Base-by-base conservation (phyloP, 1,284 basidiomycete species). In the Sutorius eximius region DNA sequence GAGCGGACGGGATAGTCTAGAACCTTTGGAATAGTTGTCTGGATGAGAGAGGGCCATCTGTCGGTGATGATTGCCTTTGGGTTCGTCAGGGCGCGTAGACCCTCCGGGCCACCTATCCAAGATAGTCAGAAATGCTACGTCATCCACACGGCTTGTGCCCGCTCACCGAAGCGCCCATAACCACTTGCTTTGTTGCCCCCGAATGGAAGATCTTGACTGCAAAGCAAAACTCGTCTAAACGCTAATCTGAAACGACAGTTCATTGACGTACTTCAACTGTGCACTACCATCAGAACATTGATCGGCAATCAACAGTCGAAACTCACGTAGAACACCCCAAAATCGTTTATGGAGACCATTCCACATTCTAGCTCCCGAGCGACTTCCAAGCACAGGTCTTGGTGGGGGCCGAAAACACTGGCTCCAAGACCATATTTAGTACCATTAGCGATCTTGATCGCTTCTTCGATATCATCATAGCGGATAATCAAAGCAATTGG, bases 311-410 rank as follows among this genome's bases (percentile, higher is more conserved):
- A 52, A 51, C 37, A 29, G 54, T 33, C 29, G 42, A 51, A 44
- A 77, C 87, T 75, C 62, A 91, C 87, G 71, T 98, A 98, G 75
- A 90, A 95, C 3, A 95, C 90, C 22, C 87, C 95, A 71, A 91
- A 97, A 73, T 96, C 94, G 66, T 98, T 98, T 64, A 98, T 81
- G 36, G 95, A 89, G 10, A 98, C 95, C 96, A 99, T 98, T 38
- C 96, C 96, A 61, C 93, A 95, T 55, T 95, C 82, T 45, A 98
- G 74, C 48, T 78, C 73, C 53, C 85, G 82, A 16, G 94, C 93
- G 12, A 98, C 87, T 51, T 85, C 77, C 50, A 89, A 62, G 66
- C 93, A 95, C 44, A 89, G 76, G 30, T 79, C 77, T 66, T 89
- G 84, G 65, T 89, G 82, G 12, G 86, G 86, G 10, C 95, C 95